Evolutionary conservation across 2,329 filamentous ascomycete genomes (phyloP), one percentile per base, ranked within the genome.

Genomic region (Tolypocladium nubicola): DNA sequence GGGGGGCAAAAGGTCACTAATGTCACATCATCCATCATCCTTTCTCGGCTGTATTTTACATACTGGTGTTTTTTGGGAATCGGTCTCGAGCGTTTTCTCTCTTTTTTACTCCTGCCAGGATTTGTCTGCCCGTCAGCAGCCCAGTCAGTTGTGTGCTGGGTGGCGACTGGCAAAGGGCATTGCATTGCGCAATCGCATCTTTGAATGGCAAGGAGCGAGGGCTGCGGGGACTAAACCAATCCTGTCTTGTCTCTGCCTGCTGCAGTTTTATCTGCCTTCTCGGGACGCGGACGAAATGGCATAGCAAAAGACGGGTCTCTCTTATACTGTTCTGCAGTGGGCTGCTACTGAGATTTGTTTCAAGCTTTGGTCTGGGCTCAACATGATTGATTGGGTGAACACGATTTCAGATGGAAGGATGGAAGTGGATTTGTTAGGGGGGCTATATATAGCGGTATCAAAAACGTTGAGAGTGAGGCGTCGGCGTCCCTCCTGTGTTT

Each of bases 21-120:
- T 47, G 23, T 38, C 50, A 16, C 39, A 37, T 37, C 30, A 23
- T 47, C n/a, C 39, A n/a, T 57, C 50, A 19, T 54, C 47, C 50
- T 52, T 40, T 56, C 45, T 45, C 54, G 59, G 50, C 54, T 67
- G 60, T 63, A 63, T 59, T 62, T 61, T 62, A 64, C 53, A 55
- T 60, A 19, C 55, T 52, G 57, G 60, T 60, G 54, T 61, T 60
- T 59, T 16, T 26, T 16, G 56, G 58, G 55, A 53, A 58, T 43
- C 30, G 9, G 37, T 38, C 50, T 56, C 23, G 45, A 52, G 26
- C 33, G 35, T 35, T 58, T 45, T 55, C 47, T 35, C 45, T 59
- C 16, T 52, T 39, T 39, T 55, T 37, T 50, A 21, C 21, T 21
- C n/a, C 6, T 21, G 47, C 19, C 47, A 52, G 30, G 19, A 37